These are phyloP conservation scores for Trichoderma sp. DNA, from an alignment of 2,329 filamentous ascomycete species.

Conservation along the genomic window DNA sequence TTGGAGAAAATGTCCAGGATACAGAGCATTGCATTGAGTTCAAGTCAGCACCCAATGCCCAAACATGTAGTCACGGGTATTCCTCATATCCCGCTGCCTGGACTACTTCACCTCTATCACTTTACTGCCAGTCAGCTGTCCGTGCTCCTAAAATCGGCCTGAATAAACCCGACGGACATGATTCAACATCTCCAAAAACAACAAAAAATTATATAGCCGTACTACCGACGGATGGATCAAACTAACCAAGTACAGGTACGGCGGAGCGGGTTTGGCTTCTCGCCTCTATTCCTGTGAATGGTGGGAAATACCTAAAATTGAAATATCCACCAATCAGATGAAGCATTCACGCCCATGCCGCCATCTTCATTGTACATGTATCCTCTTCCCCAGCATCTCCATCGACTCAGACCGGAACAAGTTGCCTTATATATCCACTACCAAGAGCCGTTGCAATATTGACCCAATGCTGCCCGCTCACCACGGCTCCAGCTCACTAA, in stretches of 20 bases:
- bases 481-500: slow-evolving; percentile 2
- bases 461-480: background rate
- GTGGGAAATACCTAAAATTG: background rate
- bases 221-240: slow-evolving; percentile 17
- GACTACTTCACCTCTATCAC: background rate
- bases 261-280: background rate
- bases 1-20: background rate
- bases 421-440: background rate
- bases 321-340: slow-evolving; percentile 10
- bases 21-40: background rate
- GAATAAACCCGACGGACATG: slow-evolving; percentile 1
- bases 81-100: background rate
- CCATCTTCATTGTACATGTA: background rate
- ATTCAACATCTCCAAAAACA: background rate
- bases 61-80: background rate
- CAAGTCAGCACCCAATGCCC: background rate
- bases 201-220: background rate
- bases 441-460: background rate
- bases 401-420: background rate
- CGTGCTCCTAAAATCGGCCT: background rate
- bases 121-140: background rate
- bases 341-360: background rate
- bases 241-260: background rate
- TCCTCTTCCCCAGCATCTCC: background rate
- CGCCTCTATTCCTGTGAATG: background rate